Evolutionary conservation across 2,329 filamentous ascomycete genomes (phyloP), one percentile per base, ranked within the genome.

Genomic region (Polychaeton citri): DNA sequence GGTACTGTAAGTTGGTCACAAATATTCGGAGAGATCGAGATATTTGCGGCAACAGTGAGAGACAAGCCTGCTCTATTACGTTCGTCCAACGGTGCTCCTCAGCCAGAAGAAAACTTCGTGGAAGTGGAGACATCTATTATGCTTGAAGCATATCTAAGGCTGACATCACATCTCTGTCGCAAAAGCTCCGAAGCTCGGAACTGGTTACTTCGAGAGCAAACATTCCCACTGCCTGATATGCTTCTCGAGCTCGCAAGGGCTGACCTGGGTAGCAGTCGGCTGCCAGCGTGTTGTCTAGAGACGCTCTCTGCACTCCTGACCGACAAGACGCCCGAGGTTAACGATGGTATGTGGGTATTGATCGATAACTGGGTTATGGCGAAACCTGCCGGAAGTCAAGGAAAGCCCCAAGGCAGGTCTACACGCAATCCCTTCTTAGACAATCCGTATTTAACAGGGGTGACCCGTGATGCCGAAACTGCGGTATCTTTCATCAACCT

Each of bases 71-170:
- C 70, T 38, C 16, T 41, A 12, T 8, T 37, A 15, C 36, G 28
- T 13, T 21, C 35, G 5, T 18, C 33, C 9, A 32, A 32, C 19
- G 30, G 21, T 10, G 57, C 67, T 4, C 58, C 68, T 35, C 79
- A 83, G 54, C 64, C 73, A 32, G 50, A 46, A 17, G 38, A 38
- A 17, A 42, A 49, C 12, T 39, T 41, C 21, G 76, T 84, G 41
- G 86, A 93, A 19, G 83, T 86, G 3, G 92, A 98, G 57, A 92
- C 84, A 28, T 79, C 81, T n/a, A 82, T 94, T 61, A 95, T 98
- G 84, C 69, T 98, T 19, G 86, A 95, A 53, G 88, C 85, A 48
- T 96, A 96, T 55, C 68, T 98, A 35, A 77, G 88, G 19, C 70
- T 98, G 4, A 81, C 94, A 48, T 76, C 84, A 3, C 85, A 92